These are phyloP conservation scores for Pyrenopolyporus hunteri DNA, from an alignment of 495 filamentous ascomycete genomes.

Conservation along the genomic window DNA sequence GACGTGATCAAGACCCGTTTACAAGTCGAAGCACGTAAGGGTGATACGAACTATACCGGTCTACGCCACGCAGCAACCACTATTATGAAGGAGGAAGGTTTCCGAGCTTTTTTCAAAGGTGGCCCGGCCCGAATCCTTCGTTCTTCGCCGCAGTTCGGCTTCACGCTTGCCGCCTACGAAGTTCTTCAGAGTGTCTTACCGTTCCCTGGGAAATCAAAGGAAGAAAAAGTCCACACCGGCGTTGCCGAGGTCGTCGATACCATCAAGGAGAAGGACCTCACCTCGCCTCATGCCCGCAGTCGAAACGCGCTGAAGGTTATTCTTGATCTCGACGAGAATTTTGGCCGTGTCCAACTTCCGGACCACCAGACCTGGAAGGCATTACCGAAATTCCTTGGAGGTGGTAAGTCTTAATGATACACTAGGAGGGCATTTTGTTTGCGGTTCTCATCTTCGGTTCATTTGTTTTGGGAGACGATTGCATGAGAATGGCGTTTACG, in stretches of 20 bases:
- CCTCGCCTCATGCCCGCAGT: conserved; percentile 80
- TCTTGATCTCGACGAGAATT: conserved; percentile 89
- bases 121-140: conserved; percentile 92
- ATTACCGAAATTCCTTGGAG: conserved; percentile 50
- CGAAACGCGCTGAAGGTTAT: conserved; percentile 97
- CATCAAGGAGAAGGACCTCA: conserved; percentile 61
- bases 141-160: conserved; percentile 96
- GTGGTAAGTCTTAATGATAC: conserved; percentile 25
- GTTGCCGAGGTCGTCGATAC: conserved; percentile 45
- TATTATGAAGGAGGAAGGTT: conserved; percentile 87
- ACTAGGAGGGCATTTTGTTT: conserved; percentile 20
- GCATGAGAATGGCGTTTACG: conserved; percentile 41
- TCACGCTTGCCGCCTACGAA: conserved; percentile 94
- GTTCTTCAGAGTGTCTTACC: conserved; percentile 83
- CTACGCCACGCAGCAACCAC: conserved; percentile 86
- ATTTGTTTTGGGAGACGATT: conserved; percentile 20
- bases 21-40: conserved; percentile 96
- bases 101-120: conserved; percentile 97
- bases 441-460: conserved; percentile 20
- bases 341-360: conserved; percentile 71
- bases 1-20: conserved; percentile 99
- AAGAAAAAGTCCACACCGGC: conserved; percentile 47
- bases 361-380: conserved; percentile 57
- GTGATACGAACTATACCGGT: conserved; percentile 82
- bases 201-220: conserved; percentile 67